Percentiles rank a stretch among this genome's conserved stretches.
phyloP scores from a whole-genome alignment of 495 filamentous ascomycete genomes.

The Sabuloglossum arenarium region DNA sequence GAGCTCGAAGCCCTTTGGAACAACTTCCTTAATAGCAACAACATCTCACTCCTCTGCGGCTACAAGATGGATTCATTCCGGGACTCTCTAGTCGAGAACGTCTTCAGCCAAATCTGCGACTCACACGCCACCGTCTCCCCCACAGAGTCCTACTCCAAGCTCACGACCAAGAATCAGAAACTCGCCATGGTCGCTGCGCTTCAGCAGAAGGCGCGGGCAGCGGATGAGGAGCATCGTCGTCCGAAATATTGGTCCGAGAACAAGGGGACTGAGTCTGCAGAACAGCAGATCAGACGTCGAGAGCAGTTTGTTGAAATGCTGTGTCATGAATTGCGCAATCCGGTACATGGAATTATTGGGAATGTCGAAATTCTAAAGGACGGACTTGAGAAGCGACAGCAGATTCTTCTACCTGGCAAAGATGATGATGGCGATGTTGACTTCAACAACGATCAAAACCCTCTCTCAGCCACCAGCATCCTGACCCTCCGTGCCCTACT shows the following conservation, averaged over 20 bases:
- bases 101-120: conserved; percentile 15
- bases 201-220: background rate
- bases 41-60: conserved; percentile 14
- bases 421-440: background rate
- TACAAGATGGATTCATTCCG: conserved; percentile 16
- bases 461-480: conserved; percentile 50
- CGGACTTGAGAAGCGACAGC: background rate
- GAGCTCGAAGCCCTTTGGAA: conserved; percentile 16
- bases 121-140: conserved; percentile 13
- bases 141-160: conserved; percentile 11
- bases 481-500: conserved; percentile 17
- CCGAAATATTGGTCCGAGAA: background rate
- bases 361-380: background rate
- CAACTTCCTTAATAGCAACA: conserved; percentile 10
- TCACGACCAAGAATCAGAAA: conserved; percentile 1
- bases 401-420: background rate
- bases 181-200: background rate
- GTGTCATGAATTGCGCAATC: conserved; percentile 75
- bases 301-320: conserved; percentile 84
- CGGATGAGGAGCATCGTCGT: background rate
- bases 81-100: conserved; percentile 13
- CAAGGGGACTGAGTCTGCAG: background rate
- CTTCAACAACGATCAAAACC: too few species aligned
- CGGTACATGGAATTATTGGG: conserved; percentile 42
- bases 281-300: conserved; percentile 22